Base-by-base conservation (phyloP, 305 asterid species). In the Lippia alba region DNA sequence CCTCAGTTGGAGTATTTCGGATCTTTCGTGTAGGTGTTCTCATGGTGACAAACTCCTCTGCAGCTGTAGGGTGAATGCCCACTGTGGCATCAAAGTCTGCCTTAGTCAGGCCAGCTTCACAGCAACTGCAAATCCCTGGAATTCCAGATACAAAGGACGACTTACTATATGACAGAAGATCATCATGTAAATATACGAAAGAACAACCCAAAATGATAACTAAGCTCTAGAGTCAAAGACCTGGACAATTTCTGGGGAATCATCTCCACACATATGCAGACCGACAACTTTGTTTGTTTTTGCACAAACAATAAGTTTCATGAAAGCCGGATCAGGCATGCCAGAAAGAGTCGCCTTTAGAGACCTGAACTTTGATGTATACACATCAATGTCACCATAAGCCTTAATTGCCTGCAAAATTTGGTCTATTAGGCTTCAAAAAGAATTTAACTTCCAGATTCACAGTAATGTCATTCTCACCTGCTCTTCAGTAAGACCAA, bases 11-110 rank as follows among this genome's bases (percentile, higher is more conserved):
- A 41, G 82, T 44, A 51, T 65, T 78, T 57, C 96, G 93, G 70
- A 90, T 44, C 79, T 88, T 88, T 72, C 94, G 83, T n/a, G 93
- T 80, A 34, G 99, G 97, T 50, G 91, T 82, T 76, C 99, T 86
- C 99, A 91, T 91, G 60, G 97, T 91, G 68, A 94, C 97, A 68
- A 91, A 75, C 84, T 94, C 99, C 85, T 94, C 99, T 32, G 99
- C 93, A 67, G 97, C 82, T 61, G 97, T 94, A 36, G 99, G 99
- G 76, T 94, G 97, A 73, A 94, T 71, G 49, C 99, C 99, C 48
- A 94, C 85, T 0, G 97, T 91, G 65, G 91, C 75, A 88, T 94
- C 97, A 64, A 94, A 91, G 81, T 91, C 92, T 19, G 96, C 87
- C 81, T 94, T 94, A 18, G 97, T 90, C 67, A 94, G 75, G 76